Evolutionary conservation across 2,329 filamentous ascomycete genomes (phyloP), one percentile per base, ranked within the genome.

Genomic region (Cladosporium sp.): DNA sequence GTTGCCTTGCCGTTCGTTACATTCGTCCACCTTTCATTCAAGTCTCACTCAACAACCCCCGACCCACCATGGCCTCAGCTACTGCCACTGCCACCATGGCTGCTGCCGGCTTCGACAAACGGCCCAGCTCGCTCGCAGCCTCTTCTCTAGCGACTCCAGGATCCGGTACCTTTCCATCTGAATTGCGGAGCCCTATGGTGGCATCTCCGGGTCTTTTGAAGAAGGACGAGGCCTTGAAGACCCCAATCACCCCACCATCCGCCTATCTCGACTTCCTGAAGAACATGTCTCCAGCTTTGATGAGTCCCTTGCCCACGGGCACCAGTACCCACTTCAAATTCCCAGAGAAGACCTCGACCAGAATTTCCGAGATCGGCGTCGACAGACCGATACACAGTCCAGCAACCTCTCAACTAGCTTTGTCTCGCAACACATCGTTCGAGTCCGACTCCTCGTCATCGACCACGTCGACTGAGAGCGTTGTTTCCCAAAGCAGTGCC

Each of bases 221-320:
- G 78, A 81, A 81, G 64, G 85, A 90, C 71, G 84, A 90, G 65
- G 85, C 88, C 66, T 79, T 83, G 53, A 90, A 88, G 80, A 97
- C 93, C 5, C 93, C 93, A 58, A 96, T 98, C 77, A 96, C 91
- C 61, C 94, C 94, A 62, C 94, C 94, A 3, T 84, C 86, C 26
- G 93, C 94, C 66, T 98, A 98, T 77, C 90, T 92, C 71, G 93
- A 98, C 75, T 98, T 97, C 76, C 88, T 98, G 69, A 94, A 93
- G 80, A 88, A 89, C 67, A 88, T 96, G 80, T 89, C 86, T 1
- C 86, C 86, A 0, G 82, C 89, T 21, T 83, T 93, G 66, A 87
- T 88, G 75, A 92, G 89, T 69, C 91, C 91, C 10, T 80, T 86
- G 56, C 83, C 86, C 57, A 85, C 88, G 49, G 80, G 81, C 60